Base-by-base conservation (phyloP, 345 rosid genomes). In the Euphorbia lathyris region DNA sequence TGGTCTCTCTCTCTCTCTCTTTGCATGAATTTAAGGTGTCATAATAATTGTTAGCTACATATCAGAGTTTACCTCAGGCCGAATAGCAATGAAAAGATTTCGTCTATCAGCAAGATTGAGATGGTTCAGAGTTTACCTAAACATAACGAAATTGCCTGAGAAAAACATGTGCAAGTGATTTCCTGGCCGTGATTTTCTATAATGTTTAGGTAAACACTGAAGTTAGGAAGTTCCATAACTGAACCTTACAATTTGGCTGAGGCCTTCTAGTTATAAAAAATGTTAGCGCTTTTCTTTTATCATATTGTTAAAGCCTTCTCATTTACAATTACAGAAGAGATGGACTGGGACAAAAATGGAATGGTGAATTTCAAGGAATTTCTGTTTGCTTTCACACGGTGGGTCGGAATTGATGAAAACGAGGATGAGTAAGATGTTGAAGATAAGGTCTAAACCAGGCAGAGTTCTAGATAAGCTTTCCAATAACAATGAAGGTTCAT, bases 271-370 rank as follows among this genome's bases (percentile, higher is more conserved):
- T 11, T 66, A 23, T 40, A 38, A 12, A 4, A 30, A 26, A 22
- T 60, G 12, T 63, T 19, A 36, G 25, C 6, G 14, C 9, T n/a
- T 29, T n/a, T n/a, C n/a, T n/a, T 38, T 55, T 17, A 25, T 55
- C 13, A 48, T 48, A 6, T 29, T n/a, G 50, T 38, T 26, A 50
- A 58, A 42, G 36, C 25, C 10, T 2, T 13, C 20, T 52, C 10
- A 51, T 51, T 67, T 23, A 38, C 19, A 48, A 7, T 40, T 85
- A 85, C 92, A 94, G 97, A 92, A 77, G 99, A 95, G 81, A 92
- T 95, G 99, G 99, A 95, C 85, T 95, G 99, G 97, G 99, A 95
- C 81, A 92, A 80, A 59, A 95, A 90, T 60, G 99, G 97, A 38
- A 79, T 79, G 86, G 97, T 95, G 78, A 95, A 86, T 78, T 88